phyloP scores from a whole-genome alignment of 2,329 filamentous ascomycete species.

The Neopestalotiopsis sp. region DNA sequence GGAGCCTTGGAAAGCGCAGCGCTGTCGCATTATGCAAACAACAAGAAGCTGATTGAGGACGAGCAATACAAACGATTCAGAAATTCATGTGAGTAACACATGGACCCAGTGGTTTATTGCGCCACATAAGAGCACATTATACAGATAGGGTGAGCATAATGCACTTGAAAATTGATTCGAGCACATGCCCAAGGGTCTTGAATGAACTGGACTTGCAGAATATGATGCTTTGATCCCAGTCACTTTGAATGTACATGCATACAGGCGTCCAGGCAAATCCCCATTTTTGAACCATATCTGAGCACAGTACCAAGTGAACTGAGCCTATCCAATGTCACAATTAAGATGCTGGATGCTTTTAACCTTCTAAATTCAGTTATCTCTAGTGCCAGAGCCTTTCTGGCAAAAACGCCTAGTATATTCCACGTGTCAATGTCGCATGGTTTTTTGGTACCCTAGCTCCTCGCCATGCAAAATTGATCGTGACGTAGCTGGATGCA shows the following conservation, averaged over 20 bases:
- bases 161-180: too few species aligned
- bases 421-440: constrained; percentile 1
- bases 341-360: not conserved
- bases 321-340: not conserved
- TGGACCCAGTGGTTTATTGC: too few species aligned
- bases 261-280: not conserved
- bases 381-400: constrained; percentile 8
- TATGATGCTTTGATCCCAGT: not conserved
- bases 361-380: constrained; percentile 12
- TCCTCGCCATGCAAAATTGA: constrained; percentile 19
- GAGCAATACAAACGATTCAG: too few species aligned
- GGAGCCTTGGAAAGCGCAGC: too few species aligned
- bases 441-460: constrained; percentile 17
- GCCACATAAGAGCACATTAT: too few species aligned
- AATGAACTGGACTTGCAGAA: not conserved
- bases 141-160: too few species aligned
- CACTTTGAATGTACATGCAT: not conserved
- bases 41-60: too few species aligned
- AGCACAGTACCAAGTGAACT: not conserved
- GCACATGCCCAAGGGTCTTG: too few species aligned
- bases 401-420: constrained; percentile 20
- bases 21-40: too few species aligned
- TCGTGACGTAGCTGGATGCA: constrained; percentile 2
- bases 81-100: too few species aligned
- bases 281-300: not conserved